Evolutionary conservation across 2,329 filamentous ascomycete genomes (phyloP).

Genomic region (Fusarium illudens): DNA sequence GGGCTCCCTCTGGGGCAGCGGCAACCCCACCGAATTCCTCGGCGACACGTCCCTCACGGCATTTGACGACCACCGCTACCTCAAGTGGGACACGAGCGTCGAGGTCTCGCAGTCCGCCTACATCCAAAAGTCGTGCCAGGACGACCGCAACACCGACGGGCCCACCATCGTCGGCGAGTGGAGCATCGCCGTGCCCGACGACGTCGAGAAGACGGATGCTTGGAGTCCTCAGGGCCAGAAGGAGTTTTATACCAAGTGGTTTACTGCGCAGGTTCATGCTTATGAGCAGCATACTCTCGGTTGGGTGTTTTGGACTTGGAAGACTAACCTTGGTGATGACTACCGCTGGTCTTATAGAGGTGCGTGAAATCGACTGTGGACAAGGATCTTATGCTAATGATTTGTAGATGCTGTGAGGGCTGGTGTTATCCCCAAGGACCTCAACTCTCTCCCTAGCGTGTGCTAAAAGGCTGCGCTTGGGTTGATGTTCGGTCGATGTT

Average conservation of each 20-base stretch:
- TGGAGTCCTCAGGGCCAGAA: slow-evolving; percentile 35
- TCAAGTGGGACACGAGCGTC: slow-evolving; percentile 57
- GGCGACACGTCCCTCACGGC: slow-evolving; percentile 53
- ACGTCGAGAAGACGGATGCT: slow-evolving; percentile 54
- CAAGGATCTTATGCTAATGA: not conserved
- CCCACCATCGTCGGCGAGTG: slow-evolving; percentile 66
- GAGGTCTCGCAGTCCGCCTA: slow-evolving; percentile 52
- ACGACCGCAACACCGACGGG: slow-evolving; percentile 53
- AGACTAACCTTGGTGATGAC: slow-evolving; percentile 34
- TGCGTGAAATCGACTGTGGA: not conserved
- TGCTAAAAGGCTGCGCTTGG: slow-evolving; percentile 12
- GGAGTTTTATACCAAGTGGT: slow-evolving; percentile 40
- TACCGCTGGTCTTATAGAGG: slow-evolving; percentile 41
- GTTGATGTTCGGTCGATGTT: no score
- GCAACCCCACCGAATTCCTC: slow-evolving; percentile 59
- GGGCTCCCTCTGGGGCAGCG: slow-evolving; percentile 64
- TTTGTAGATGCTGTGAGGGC: slow-evolving; percentile 29
- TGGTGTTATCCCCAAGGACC: slow-evolving; percentile 36
- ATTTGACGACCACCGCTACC: slow-evolving; percentile 68
- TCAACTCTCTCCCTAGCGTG: slow-evolving; percentile 25
- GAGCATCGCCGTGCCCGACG: slow-evolving; percentile 59
- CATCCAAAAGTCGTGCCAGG: slow-evolving; percentile 58
- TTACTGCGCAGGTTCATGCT: slow-evolving; percentile 36
- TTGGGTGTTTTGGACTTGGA: slow-evolving; percentile 42
- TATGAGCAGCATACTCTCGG: slow-evolving; percentile 36